These are phyloP conservation scores for Paecilomyces sp. DNA, from an alignment of 2,329 filamentous ascomycete species.

Conservation along the genomic window DNA sequence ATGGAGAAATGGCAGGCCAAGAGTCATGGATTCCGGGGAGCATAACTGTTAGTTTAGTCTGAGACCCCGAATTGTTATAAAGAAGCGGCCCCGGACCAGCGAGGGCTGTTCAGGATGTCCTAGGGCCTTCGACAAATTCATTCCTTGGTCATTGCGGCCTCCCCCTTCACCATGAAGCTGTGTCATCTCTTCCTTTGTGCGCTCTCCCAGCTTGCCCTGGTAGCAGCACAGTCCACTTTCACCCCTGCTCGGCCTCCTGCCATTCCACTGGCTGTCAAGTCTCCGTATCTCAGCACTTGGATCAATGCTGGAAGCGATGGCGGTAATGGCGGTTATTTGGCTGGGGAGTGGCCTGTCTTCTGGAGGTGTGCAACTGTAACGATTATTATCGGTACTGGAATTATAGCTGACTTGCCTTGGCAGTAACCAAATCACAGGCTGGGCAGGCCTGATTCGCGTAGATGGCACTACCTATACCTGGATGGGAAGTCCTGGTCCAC, in stretches of 20 bases:
- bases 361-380: conserved; percentile 52
- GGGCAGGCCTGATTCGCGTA: conserved; percentile 63
- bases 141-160: neutral
- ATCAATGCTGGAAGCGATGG: conserved; percentile 54
- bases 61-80: neutral
- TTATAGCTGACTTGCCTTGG: conserved; percentile 10
- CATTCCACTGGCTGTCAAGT: conserved; percentile 65
- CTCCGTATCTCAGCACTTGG: conserved; percentile 69
- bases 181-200: conserved; percentile 17
- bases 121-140: neutral
- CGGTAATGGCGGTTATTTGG: conserved; percentile 59
- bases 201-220: conserved; percentile 14
- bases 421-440: conserved; percentile 53
- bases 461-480: conserved; percentile 59
- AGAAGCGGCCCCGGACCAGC: neutral
- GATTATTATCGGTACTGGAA: neutral
- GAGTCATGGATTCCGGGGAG: neutral
- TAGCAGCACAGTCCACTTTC: conserved; percentile 46
- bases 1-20: neutral
- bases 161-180: conserved; percentile 22
- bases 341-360: conserved; percentile 62
- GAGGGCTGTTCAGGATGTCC: neutral
- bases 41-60: neutral
- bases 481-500: conserved; percentile 53
- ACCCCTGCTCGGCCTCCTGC: conserved; percentile 59